Evolutionary conservation across 1,139 yeast genomes (phyloP).

Genomic region (Scheffersomyces insectosa): DNA sequence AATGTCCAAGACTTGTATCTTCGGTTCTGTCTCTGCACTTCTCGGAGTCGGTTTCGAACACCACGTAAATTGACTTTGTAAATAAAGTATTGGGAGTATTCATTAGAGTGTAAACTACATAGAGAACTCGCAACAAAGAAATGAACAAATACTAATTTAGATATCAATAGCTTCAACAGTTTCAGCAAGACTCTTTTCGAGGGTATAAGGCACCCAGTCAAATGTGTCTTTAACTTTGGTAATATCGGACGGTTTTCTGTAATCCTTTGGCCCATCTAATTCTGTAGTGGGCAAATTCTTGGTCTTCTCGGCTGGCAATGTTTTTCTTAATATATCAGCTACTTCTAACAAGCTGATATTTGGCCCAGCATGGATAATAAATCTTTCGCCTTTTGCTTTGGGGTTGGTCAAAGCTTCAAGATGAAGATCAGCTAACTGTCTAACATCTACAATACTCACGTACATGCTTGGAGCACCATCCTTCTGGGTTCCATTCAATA

Average conservation of each 20-base stretch:
- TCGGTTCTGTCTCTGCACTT: too few relatives aligned
- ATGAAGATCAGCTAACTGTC: slow-evolving; percentile 19
- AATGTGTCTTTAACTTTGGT: neutral
- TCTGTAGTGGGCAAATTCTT: slow-evolving; percentile 3
- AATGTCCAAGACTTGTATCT: too few relatives aligned
- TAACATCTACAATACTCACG: slow-evolving; percentile 15
- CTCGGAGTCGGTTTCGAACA: too few relatives aligned
- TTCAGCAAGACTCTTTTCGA: too few relatives aligned
- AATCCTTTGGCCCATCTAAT: neutral
- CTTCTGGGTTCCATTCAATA: slow-evolving; percentile 4
- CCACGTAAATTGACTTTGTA: too few relatives aligned
- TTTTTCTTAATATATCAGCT: neutral
- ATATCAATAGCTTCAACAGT: too few relatives aligned
- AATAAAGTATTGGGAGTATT: too few relatives aligned
- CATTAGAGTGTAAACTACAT: too few relatives aligned
- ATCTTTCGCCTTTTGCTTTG: slow-evolving; percentile 12
- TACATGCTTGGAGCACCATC: slow-evolving; percentile 4
- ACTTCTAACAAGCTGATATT: neutral
- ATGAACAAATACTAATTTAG: too few relatives aligned
- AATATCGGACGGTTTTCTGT: neutral
- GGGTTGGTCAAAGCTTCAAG: slow-evolving; percentile 12
- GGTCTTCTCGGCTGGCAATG: neutral
- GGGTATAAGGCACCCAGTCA: neutral
- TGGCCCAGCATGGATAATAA: slow-evolving; percentile 1
- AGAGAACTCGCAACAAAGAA: too few relatives aligned